Evolutionary conservation across 148 eudicot species (phyloP).

Genomic region (Oxyria digyna): DNA sequence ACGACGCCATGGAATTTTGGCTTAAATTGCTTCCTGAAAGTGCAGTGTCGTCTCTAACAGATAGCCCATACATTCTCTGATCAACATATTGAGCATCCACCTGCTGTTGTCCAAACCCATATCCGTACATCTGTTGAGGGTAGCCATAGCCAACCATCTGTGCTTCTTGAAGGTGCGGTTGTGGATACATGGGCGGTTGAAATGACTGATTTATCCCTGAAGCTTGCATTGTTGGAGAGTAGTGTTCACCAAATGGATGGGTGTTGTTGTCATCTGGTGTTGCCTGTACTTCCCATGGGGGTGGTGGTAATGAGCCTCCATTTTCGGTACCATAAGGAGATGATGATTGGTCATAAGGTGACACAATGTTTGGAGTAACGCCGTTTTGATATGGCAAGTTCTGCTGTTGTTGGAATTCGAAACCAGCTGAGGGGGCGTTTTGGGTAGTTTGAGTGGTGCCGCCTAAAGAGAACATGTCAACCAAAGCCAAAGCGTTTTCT

Average conservation of each 20-base stretch:
- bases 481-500: conserved; percentile 79
- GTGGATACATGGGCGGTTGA: conserved; percentile 33
- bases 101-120: conserved; percentile 29
- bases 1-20: conserved; percentile 32
- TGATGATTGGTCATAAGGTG: conserved; percentile 44
- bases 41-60: conserved; percentile 36
- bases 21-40: conserved; percentile 22
- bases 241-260: conserved; percentile 30
- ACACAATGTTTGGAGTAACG: conserved; percentile 26
- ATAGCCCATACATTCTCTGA: conserved; percentile 58
- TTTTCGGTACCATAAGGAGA: conserved; percentile 67
- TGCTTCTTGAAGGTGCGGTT: conserved; percentile 36
- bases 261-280: conserved; percentile 23
- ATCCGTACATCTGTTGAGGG: no score
- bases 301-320: conserved; percentile 60
- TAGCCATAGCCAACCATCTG: conserved; percentile 48
- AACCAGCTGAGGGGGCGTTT: conserved; percentile 23
- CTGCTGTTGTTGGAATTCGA: conserved; percentile 60
- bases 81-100: conserved; percentile 42
- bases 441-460: conserved; percentile 19
- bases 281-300: conserved; percentile 90
- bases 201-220: conserved; percentile 34
- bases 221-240: conserved; percentile 35
- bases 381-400: conserved; percentile 6
- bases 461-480: conserved; percentile 56